A percentile compares a stretch with the other conserved stretches of the same genome.
phyloP scores from a whole-genome alignment of 2,329 filamentous ascomycete genomes.

The Trichoderma asperellum region DNA sequence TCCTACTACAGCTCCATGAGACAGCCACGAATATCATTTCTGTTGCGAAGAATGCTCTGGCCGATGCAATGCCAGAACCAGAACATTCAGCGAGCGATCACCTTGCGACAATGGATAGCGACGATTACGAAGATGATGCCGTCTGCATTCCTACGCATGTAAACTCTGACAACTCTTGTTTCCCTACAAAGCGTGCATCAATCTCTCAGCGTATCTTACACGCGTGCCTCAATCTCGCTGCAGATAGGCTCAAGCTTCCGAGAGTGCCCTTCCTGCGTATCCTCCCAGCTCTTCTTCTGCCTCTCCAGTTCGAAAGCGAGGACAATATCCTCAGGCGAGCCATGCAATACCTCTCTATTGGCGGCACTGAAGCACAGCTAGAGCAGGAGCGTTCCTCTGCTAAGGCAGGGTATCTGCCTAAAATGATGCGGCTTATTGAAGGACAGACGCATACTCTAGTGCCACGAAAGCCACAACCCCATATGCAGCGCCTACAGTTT shows the following conservation, averaged over 20 bases:
- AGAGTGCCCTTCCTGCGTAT: constrained; percentile 15
- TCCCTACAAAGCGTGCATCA: constrained; percentile 1
- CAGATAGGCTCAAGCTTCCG: constrained; percentile 7
- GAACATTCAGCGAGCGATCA: not conserved
- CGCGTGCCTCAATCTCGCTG: constrained; percentile 17
- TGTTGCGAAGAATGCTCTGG: constrained; percentile 6
- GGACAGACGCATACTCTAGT: constrained; percentile 14
- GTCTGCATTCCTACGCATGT: not conserved
- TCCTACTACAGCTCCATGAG: constrained; percentile 23
- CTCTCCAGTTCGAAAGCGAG: constrained; percentile 10
- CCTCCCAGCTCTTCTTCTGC: constrained; percentile 13
- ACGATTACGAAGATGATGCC: constrained; percentile 1
- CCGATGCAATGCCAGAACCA: not conserved
- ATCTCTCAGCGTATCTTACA: constrained; percentile 19
- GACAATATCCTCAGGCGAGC: constrained; percentile 7
- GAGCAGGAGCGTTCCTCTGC: not conserved
- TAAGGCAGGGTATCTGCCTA: not conserved
- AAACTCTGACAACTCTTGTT: not conserved
- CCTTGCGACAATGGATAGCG: not conserved
- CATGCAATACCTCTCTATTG: not conserved
- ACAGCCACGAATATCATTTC: constrained; percentile 25
- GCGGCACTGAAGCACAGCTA: not conserved
- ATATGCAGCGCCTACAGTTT: constrained; percentile 22
- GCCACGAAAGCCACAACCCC: constrained; percentile 11
- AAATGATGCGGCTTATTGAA: constrained; percentile 19